A percentile compares a stretch with the other conserved stretches of the same genome.
These are phyloP conservation scores for Mycena floridula DNA, from an alignment of 768 basidiomycete species.

Conservation along the genomic window DNA sequence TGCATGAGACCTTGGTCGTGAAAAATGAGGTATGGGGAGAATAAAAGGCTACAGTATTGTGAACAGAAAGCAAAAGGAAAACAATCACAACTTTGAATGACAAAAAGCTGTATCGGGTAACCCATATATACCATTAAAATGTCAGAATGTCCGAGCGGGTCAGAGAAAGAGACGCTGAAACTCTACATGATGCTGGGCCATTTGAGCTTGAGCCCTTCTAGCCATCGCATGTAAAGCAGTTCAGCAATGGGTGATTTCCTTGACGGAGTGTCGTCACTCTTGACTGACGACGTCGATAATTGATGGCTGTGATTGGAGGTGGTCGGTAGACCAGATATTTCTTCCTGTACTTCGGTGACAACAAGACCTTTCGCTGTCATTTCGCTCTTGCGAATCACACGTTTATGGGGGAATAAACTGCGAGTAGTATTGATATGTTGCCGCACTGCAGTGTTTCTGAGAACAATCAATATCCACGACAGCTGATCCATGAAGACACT, in stretches of 20 bases:
- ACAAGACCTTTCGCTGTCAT: constrained; percentile 82
- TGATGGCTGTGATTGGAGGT: constrained; percentile 23
- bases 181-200: constrained; percentile 72
- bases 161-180: background rate
- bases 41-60: background rate
- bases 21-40: background rate
- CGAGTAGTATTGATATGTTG: constrained; percentile 81
- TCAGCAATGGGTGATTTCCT: constrained; percentile 90
- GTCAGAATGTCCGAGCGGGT: background rate
- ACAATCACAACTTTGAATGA: no score
- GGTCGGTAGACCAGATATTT: constrained; percentile 45
- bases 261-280: constrained; percentile 36
- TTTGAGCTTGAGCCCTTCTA: constrained; percentile 85
- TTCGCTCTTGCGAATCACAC: constrained; percentile 73
- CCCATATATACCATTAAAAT: constrained; percentile 1
- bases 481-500: constrained; percentile 22
- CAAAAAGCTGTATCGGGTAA: background rate
- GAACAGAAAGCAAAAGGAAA: background rate
- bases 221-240: constrained; percentile 94
- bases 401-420: constrained; percentile 74
- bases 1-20: background rate
- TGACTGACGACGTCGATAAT: constrained; percentile 15
- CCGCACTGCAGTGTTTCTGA: constrained; percentile 71
- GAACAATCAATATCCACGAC: constrained; percentile 5
- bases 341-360: constrained; percentile 78